A percentile compares a stretch with the other conserved stretches of the same genome.
Conservation (phyloP, 164 flowering plant genomes). For the Sextonia rubra region DNA sequence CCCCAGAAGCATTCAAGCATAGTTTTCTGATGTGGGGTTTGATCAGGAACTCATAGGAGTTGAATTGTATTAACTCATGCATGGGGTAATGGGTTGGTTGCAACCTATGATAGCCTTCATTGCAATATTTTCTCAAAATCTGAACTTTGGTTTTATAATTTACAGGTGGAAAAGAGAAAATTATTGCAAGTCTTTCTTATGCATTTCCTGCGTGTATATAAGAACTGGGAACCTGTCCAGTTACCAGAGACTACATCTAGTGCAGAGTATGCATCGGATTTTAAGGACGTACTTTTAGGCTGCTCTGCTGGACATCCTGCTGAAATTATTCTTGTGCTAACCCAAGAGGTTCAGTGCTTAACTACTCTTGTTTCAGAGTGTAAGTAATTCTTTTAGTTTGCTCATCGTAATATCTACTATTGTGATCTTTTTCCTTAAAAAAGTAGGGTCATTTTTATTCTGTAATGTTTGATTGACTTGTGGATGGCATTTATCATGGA, state of each 20-base stretch:
- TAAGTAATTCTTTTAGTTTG: slow-evolving; percentile 34
- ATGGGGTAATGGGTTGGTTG: no score
- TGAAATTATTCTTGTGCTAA: slow-evolving; percentile 52
- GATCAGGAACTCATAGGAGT: no score
- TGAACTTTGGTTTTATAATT: neutral
- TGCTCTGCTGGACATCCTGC: slow-evolving; percentile 91
- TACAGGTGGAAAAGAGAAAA: slow-evolving; percentile 70
- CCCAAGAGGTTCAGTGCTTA: slow-evolving; percentile 54
- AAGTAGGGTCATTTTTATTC: neutral
- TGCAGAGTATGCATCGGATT: slow-evolving; percentile 29
- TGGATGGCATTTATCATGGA: no score
- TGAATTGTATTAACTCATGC: no score
- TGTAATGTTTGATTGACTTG: neutral
- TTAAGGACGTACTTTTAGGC: slow-evolving; percentile 50
- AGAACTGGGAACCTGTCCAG: slow-evolving; percentile 76
- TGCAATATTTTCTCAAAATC: no score
- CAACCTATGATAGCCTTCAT: no score
- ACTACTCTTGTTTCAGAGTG: slow-evolving; percentile 55
- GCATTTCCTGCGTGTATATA: slow-evolving; percentile 63
- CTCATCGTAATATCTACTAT: neutral
- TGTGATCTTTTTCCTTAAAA: neutral
- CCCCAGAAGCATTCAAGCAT: no score
- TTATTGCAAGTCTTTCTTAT: slow-evolving; percentile 62
- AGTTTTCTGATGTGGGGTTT: no score
- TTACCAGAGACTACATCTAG: slow-evolving; percentile 35